These are phyloP conservation scores for Penicillium robsamsonii DNA, from an alignment of 495 filamentous ascomycete species.

Conservation along the genomic window DNA sequence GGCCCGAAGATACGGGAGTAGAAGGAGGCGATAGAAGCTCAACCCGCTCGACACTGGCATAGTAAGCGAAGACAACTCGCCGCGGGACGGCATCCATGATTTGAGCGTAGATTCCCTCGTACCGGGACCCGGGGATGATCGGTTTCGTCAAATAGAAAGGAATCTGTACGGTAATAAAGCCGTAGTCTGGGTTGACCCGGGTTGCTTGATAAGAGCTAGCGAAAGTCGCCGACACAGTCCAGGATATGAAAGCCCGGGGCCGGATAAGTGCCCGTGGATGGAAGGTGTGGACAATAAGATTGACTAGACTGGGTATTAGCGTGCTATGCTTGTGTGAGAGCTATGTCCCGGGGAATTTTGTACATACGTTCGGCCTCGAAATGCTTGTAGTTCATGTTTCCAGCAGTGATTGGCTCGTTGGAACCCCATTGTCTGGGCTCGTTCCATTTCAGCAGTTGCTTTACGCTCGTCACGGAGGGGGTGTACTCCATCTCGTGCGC, in stretches of 20 bases:
- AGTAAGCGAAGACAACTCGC: slow-evolving; percentile 50
- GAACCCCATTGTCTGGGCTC: slow-evolving; percentile 30
- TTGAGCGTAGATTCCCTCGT: slow-evolving; percentile 25
- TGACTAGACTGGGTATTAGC: slow-evolving; percentile 27
- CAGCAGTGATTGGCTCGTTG: slow-evolving; percentile 18
- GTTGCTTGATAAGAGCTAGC: background rate
- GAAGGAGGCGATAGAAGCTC: slow-evolving; percentile 24
- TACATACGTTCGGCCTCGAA: slow-evolving; percentile 52
- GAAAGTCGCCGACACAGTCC: slow-evolving; percentile 34
- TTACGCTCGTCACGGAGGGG: slow-evolving; percentile 58
- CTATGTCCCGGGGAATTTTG: slow-evolving; percentile 18
- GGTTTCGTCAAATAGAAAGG: slow-evolving; percentile 33
- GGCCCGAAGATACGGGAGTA: background rate
- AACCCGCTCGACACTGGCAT: slow-evolving; percentile 62
- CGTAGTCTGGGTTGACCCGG: background rate
- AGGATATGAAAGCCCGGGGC: slow-evolving; percentile 39
- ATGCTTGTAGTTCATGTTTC: slow-evolving; percentile 36
- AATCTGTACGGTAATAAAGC: slow-evolving; percentile 57
- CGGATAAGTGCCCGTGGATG: slow-evolving; percentile 33
- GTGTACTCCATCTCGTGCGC: slow-evolving; percentile 71
- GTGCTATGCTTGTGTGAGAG: background rate
- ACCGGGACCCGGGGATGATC: background rate
- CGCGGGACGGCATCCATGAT: slow-evolving; percentile 33
- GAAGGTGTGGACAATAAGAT: slow-evolving; percentile 45
- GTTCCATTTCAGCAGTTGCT: slow-evolving; percentile 52